Conservation (phyloP, 257 asterid species). For the Gentiana macrophylla region DNA sequence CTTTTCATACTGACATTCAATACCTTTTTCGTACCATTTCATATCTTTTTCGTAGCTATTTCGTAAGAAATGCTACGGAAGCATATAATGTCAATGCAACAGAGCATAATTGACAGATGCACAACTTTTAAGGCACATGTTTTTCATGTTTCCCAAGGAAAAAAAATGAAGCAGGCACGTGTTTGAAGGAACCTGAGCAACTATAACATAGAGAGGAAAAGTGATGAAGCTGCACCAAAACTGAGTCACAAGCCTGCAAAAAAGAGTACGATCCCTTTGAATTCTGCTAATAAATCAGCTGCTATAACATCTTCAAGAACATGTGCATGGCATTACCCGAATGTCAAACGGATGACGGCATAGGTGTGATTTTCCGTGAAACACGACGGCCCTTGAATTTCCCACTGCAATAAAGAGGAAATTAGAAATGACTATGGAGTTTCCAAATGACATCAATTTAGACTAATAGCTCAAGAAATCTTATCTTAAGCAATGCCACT, state of each 20-base stretch:
- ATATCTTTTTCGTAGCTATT: no score
- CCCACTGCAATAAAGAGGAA: constrained; percentile 49
- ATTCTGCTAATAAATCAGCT: background rate
- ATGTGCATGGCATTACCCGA: constrained; percentile 39
- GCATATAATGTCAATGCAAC: no score
- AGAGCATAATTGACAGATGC: no score
- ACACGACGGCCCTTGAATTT: constrained; percentile 50
- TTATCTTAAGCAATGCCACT: no score
- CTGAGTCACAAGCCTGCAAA: constrained; percentile 73
- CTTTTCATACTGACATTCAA: no score
- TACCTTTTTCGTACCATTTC: no score
- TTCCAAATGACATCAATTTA: background rate
- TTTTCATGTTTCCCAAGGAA: no score
- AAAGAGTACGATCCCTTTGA: background rate
- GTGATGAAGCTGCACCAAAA: constrained; percentile 98
- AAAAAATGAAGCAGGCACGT: no score
- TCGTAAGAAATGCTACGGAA: no score
- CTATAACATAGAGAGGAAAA: constrained; percentile 79
- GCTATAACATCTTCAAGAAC: background rate
- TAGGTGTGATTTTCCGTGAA: constrained; percentile 37
- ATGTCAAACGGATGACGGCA: constrained; percentile 56
- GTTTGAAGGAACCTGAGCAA: constrained; percentile 58
- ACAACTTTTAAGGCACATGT: no score
- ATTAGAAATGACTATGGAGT: constrained; percentile 1
- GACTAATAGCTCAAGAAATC: background rate